Base-by-base conservation (phyloP, 1,284 basidiomycete species). In the Apiotrichum montevideense region DNA sequence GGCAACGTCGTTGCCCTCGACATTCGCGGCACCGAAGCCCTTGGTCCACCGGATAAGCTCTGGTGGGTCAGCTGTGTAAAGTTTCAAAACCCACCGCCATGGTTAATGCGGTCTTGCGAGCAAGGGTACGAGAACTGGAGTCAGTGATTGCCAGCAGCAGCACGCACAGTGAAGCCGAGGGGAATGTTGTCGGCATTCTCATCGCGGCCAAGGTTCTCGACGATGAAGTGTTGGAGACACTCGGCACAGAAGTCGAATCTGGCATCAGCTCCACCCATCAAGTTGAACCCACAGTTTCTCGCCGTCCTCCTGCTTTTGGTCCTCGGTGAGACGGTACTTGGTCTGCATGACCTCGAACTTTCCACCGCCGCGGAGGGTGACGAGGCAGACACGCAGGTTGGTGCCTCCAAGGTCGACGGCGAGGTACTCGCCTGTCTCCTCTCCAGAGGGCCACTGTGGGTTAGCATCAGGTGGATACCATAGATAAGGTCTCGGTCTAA, bases 301-400 rank as follows among this genome's bases (percentile, higher is more conserved):
- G 6, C 94, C 95, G 41, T 98, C 93, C n/a, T 88, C 89, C 65
- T 96, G 93, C 79, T 98, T 98, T 78, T 98, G 95, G 70, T 98
- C 96, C 71, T 98, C 95, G 2, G 90, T 88, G 54, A 98, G 83
- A 57, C 93, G 87, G 78, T 98, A 98, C 78, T 98, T 98, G 52
- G 92, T 88, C 73, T 98, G 95, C 0, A 92, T 95, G 69, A 98
- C 89, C 78, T 98, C 93, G 75, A 98, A 98, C 80, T 95, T 92
- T 61, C 95, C 93, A 7, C 85, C 81, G 32, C 95, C 95, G 67
- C 89, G 85, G 13, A 98, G 81, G 21, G 87, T 88, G 54, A 99
- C 95, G 58, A 97, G 87, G 78, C 95, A 99, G 53, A 98, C 95
- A 54, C 95, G 91, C 40, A 99, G 82, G 74, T 99, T 98, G 48